Evolutionary conservation across 306 rosid species (phyloP).

Genomic region (Morella rubra): DNA sequence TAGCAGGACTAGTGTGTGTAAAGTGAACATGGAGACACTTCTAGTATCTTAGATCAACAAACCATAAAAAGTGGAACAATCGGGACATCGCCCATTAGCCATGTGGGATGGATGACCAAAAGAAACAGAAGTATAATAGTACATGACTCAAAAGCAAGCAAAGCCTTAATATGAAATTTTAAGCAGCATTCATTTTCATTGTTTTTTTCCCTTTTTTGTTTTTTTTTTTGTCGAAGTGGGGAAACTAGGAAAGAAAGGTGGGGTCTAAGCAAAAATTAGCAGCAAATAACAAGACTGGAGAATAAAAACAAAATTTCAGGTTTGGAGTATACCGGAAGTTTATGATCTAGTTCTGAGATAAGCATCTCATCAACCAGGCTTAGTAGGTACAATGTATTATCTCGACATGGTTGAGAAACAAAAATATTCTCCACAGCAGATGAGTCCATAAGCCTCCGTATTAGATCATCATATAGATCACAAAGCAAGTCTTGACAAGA

Average conservation of each 20-base stretch:
- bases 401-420: conserved; percentile 87
- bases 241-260: background rate
- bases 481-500: conserved; percentile 63
- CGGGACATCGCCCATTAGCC: background rate
- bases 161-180: background rate
- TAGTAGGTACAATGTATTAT: conserved; percentile 80
- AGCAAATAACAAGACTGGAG: background rate
- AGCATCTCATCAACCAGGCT: conserved; percentile 88
- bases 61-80: background rate
- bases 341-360: conserved; percentile 70
- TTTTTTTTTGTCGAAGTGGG: background rate
- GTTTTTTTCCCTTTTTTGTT: background rate
- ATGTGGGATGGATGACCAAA: background rate
- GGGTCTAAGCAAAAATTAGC: background rate
- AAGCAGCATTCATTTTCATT: background rate
- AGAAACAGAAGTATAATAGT: background rate
- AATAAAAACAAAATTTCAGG: background rate
- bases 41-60: background rate
- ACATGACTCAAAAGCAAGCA: background rate
- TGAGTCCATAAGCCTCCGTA: conserved; percentile 61
- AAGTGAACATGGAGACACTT: background rate
- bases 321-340: conserved; percentile 68
- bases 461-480: conserved; percentile 76
- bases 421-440: conserved; percentile 79
- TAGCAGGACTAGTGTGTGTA: background rate